A percentile compares a stretch with the other conserved stretches of the same genome.
Evolutionary conservation across 2,329 filamentous ascomycete genomes (phyloP).

Genomic region (Colletotrichum agaves): DNA sequence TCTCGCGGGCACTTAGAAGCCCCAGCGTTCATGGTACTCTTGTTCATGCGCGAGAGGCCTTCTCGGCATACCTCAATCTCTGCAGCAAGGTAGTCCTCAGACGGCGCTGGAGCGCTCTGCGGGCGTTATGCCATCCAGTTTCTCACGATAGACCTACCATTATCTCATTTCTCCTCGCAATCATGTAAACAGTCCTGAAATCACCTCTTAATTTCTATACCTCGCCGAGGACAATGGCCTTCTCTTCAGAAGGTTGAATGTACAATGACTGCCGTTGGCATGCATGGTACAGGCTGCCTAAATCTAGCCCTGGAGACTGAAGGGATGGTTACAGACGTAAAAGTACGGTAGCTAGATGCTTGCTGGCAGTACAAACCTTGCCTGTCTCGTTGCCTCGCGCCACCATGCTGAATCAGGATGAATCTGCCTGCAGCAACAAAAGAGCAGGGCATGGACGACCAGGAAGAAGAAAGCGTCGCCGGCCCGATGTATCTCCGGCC

Average conservation of each 20-base stretch:
- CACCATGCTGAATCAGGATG: background rate
- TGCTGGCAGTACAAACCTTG: no score
- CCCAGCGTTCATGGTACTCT: background rate
- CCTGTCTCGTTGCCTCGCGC: background rate
- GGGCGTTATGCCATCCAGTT: background rate
- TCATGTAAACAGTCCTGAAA: no score
- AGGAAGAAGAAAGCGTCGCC: slow-evolving; percentile 17
- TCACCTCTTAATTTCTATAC: no score
- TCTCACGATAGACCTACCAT: background rate
- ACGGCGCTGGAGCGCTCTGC: background rate
- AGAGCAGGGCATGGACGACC: background rate
- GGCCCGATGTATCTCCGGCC: slow-evolving; percentile 32
- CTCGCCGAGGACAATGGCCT: no score
- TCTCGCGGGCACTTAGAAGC: background rate
- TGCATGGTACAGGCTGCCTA: no score
- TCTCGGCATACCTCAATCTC: background rate
- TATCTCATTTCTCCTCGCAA: background rate
- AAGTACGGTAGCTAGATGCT: no score
- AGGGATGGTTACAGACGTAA: no score
- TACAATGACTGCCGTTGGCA: no score
- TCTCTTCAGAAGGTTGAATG: no score
- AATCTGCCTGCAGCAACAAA: background rate
- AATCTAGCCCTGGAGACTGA: no score
- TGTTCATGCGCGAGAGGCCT: background rate
- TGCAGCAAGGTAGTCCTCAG: background rate